Conservation (phyloP, 1,284 basidiomycete genomes). For the Ustilago nuda region DNA sequence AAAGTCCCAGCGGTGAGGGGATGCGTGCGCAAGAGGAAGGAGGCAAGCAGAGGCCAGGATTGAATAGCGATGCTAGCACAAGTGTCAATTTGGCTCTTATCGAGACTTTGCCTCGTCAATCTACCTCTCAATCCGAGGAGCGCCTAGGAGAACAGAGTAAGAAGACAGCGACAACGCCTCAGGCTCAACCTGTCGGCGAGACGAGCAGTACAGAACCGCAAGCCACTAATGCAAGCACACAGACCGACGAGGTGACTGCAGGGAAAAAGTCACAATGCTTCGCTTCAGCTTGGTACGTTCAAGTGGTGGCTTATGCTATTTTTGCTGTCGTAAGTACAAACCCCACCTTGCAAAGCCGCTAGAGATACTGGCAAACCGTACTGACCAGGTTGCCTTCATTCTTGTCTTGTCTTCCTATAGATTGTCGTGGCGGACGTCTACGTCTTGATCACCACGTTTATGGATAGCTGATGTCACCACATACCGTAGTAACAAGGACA, state of each 20-base stretch:
- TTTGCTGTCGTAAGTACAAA: constrained; percentile 22
- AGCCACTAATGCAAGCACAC: background rate
- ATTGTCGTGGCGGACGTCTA: constrained; percentile 53
- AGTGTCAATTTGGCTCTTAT: constrained; percentile 15
- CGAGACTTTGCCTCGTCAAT: constrained; percentile 15
- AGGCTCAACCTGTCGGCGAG: background rate
- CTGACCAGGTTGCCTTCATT: background rate
- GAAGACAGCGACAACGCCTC: background rate
- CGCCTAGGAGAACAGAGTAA: background rate
- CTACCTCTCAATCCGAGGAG: background rate
- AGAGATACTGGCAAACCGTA: too few relatives aligned
- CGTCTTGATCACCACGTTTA: constrained; percentile 48
- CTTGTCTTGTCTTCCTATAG: background rate
- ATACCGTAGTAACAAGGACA: background rate
- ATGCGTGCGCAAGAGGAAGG: too few relatives aligned
- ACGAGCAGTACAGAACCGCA: background rate
- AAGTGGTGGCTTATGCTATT: constrained; percentile 35
- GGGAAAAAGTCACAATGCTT: constrained; percentile 30
- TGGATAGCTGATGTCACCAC: constrained; percentile 3
- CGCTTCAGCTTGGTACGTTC: constrained; percentile 40
- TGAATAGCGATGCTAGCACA: constrained; percentile 6
- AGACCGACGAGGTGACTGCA: too few relatives aligned
- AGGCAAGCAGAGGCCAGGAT: background rate
- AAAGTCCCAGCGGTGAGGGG: constrained; percentile 6
- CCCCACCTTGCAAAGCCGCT: background rate